Evolutionary conservation across 2,329 filamentous ascomycete genomes (phyloP).

Genomic region (Talaromyces sp.): DNA sequence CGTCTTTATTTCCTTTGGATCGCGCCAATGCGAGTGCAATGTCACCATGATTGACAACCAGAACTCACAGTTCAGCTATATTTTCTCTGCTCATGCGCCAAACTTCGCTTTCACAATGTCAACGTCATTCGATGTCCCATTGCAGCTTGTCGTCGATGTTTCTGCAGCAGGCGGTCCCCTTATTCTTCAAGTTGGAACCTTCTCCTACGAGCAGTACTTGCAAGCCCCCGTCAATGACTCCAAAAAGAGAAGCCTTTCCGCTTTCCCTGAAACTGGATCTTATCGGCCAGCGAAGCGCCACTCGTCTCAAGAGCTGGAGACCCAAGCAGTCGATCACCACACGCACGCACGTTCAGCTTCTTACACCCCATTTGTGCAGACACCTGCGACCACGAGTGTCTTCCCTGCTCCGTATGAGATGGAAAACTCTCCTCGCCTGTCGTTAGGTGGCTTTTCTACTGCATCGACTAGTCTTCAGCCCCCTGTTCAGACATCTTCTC

Average conservation of each 20-base stretch:
- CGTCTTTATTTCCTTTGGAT: constrained; percentile 69
- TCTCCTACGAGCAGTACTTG: constrained; percentile 53
- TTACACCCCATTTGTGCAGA: constrained; percentile 49
- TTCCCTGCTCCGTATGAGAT: constrained; percentile 36
- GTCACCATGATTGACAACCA: constrained; percentile 57
- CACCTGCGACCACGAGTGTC: constrained; percentile 39
- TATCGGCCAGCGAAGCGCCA: constrained; percentile 47
- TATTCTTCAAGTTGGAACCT: constrained; percentile 55
- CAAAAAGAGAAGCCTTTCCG: constrained; percentile 55
- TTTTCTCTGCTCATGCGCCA: constrained; percentile 67
- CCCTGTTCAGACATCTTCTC: constrained; percentile 45
- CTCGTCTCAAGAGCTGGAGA: constrained; percentile 44
- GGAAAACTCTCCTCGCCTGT: constrained; percentile 37
- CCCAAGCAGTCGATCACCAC: constrained; percentile 51
- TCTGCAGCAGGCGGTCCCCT: constrained; percentile 48
- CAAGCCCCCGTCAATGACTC: constrained; percentile 39
- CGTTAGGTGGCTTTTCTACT: constrained; percentile 38
- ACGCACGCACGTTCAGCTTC: constrained; percentile 48
- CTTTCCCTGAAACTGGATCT: constrained; percentile 44
- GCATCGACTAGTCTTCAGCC: constrained; percentile 39
- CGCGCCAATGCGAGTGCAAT: constrained; percentile 64
- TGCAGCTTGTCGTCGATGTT: constrained; percentile 57
- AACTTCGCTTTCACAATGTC: constrained; percentile 55
- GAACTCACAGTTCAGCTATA: constrained; percentile 62
- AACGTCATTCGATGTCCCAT: constrained; percentile 51